Conservation (phyloP, 2,329 filamentous ascomycete genomes). For the Rutstroemia sp. region DNA sequence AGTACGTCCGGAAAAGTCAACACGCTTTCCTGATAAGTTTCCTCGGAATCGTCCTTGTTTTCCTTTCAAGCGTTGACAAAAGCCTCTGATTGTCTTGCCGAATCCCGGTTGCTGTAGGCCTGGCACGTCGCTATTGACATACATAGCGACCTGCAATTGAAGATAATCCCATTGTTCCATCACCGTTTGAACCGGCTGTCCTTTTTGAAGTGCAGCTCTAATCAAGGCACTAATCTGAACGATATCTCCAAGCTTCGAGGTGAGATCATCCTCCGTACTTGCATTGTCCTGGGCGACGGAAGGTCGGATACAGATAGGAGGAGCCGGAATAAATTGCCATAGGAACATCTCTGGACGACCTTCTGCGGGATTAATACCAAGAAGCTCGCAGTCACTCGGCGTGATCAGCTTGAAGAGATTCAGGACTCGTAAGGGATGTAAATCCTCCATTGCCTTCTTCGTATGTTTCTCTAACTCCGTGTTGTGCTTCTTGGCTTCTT, state of each 20-base stretch:
- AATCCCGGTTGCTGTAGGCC: constrained; percentile 84
- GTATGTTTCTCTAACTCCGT: constrained; percentile 84
- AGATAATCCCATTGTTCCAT: constrained; percentile 99
- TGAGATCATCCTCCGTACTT: constrained; percentile 94
- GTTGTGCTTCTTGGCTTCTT: constrained; percentile 68
- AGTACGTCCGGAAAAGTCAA: constrained; percentile 94
- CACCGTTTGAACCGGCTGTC: constrained; percentile 77
- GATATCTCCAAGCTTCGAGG: constrained; percentile 94
- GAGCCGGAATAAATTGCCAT: constrained; percentile 92
- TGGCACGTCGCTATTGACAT: constrained; percentile 94
- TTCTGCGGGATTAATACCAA: constrained; percentile 80
- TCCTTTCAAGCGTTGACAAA: constrained; percentile 91
- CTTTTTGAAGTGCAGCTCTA: constrained; percentile 71
- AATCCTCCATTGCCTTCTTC: constrained; percentile 86
- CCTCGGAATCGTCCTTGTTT: constrained; percentile 97
- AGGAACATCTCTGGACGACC: constrained; percentile 94
- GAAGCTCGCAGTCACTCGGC: constrained; percentile 78
- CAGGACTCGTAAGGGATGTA: constrained; percentile 81
- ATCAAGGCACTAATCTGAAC: constrained; percentile 87
- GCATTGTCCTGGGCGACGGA: constrained; percentile 90
- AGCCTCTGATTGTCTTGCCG: constrained; percentile 83
- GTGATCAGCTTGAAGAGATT: constrained; percentile 88
- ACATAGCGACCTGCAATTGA: constrained; percentile 91
- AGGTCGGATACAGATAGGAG: constrained; percentile 87
- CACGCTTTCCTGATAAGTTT: constrained; percentile 94